Conservation (phyloP, 345 rosid species). For the Hibiscus tridactylites region DNA sequence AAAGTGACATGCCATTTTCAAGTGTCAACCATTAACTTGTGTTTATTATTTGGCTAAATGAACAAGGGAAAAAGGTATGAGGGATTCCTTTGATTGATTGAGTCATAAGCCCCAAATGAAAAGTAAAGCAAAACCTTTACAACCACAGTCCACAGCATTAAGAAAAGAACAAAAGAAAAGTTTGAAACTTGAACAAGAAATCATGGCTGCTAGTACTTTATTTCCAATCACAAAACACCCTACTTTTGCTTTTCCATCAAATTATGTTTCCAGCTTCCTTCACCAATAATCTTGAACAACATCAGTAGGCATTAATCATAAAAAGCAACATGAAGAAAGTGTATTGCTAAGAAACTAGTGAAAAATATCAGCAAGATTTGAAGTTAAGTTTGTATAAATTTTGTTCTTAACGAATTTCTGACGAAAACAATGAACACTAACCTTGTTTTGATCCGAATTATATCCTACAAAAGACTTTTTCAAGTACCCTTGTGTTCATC, state of each 20-base stretch:
- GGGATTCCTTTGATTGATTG: background rate
- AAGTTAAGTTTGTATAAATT: background rate
- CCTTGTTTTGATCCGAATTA: background rate
- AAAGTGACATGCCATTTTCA: background rate
- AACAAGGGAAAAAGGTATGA: background rate
- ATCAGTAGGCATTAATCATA: too few relatives aligned
- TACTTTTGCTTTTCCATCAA: background rate
- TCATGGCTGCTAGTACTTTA: background rate
- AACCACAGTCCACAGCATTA: background rate
- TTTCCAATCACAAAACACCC: background rate
- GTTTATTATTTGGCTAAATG: background rate
- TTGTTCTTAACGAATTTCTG: background rate
- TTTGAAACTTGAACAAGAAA: background rate
- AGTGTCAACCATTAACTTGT: background rate
- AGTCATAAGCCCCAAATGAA: background rate
- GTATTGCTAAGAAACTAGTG: too few relatives aligned
- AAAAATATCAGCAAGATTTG: too few relatives aligned
- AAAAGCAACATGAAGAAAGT: background rate
- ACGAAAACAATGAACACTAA: background rate
- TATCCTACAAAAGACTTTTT: background rate
- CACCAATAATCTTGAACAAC: background rate
- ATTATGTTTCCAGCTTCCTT: background rate
- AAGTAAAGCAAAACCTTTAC: background rate
- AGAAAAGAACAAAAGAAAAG: background rate
- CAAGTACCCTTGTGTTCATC: too few relatives aligned